Base-by-base conservation (phyloP, 2,329 filamentous ascomycete genomes). In the Stachybotrys chlorohalonatus region DNA sequence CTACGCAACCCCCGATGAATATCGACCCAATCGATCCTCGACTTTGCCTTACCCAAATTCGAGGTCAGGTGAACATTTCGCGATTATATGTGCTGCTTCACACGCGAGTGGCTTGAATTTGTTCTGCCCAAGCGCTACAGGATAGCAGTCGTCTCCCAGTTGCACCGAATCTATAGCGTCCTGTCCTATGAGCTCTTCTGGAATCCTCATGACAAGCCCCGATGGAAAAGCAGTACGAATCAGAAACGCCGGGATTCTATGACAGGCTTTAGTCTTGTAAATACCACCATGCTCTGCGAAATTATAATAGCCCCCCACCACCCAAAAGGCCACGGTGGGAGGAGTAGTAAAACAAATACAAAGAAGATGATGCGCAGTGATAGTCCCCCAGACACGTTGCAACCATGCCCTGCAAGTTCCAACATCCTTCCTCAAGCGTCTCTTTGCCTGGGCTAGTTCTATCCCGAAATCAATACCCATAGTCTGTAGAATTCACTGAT, bases 401-500 rank as follows among this genome's bases (percentile, higher is more conserved):
- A 47, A 24, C 46, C 46, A n/a, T 47, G 46, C 46, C 46, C 46
- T 47, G 46, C 46, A 24, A 42, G 36, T 42, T 13, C 36, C 8
- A 42, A 24, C 24, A 24, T 4, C 24, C 24, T 24, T 24, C 36
- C 9, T 42, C 8, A 42, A 42, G 36, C 13, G 9, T 42, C 9
- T 5, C 36, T 42, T 9, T 42, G 13, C 36, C 13, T 13, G 13
- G 13, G 8, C 2, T 42, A 42, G 8, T 47, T 48, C 59, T 66
- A 71, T 13, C 69, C 69, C 8, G 70, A 73, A 48, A 73, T 69
- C 55, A 73, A 59, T 51, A 73, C 70, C 70, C 70, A 73, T 47
- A 73, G 64, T 57, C 70, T 73, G 55, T 36, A 50, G 17, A 5
- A 36, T 13, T 7, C 52, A 58, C 63, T 53, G 59, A 57, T 52